These are phyloP conservation scores for Hirschfeldia incana DNA, from an alignment of 345 rosid genomes.

Conservation along the genomic window DNA sequence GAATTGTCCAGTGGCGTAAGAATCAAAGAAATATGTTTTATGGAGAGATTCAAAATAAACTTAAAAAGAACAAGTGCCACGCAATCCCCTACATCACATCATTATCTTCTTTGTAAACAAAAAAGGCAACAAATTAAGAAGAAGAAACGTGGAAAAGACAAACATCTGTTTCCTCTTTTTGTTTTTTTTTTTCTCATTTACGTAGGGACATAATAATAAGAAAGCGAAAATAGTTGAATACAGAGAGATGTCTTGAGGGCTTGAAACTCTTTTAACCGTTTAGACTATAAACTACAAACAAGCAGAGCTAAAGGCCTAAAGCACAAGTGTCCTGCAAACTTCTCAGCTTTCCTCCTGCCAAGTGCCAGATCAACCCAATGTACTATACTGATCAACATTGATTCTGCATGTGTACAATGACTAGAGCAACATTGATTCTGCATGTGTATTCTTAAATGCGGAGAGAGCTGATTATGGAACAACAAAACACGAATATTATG, in stretches of 20 bases:
- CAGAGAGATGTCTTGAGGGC: slow-evolving; percentile 3
- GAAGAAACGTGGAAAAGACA: slow-evolving; percentile 26
- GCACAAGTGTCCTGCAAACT: background rate
- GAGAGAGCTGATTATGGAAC: background rate
- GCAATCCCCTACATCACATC: background rate
- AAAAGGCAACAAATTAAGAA: background rate
- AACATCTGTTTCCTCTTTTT: background rate
- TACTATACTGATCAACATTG: background rate
- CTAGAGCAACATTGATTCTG: background rate
- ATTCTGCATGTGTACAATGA: background rate
- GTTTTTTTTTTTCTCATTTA: no score
- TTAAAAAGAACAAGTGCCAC: background rate
- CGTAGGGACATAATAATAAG: background rate
- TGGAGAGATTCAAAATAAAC: background rate
- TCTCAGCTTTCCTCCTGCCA: background rate
- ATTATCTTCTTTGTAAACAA: background rate
- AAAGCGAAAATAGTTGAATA: background rate
- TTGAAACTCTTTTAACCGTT: no score
- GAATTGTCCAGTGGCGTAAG: background rate
- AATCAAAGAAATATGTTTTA: background rate
- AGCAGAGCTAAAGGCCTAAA: background rate
- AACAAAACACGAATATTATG: background rate
- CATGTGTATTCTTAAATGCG: background rate
- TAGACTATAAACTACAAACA: background rate
- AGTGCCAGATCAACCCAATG: background rate